Evolutionary conservation across 495 filamentous ascomycete species (phyloP).

Genomic region (Tirmania nivea): DNA sequence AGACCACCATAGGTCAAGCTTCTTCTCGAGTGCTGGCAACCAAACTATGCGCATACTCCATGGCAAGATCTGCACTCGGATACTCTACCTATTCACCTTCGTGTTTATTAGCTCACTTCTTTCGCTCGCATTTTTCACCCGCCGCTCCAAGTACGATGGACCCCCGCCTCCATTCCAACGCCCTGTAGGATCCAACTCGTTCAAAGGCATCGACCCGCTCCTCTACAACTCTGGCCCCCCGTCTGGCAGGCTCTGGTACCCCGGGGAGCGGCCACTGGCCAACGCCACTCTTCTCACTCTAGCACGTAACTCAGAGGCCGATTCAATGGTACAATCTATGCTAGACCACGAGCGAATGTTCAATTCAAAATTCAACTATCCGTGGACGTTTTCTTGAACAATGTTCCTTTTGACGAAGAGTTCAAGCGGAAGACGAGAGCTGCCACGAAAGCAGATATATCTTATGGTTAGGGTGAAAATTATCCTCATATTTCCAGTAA

Average conservation of each 20-base stretch:
- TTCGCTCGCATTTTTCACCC: not conserved
- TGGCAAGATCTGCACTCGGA: too few relatives aligned
- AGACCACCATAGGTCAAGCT: too few relatives aligned
- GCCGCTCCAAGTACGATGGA: not conserved
- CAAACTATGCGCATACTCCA: too few relatives aligned
- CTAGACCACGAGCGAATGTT: slow-evolving; percentile 78
- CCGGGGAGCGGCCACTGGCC: slow-evolving; percentile 33
- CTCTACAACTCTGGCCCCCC: slow-evolving; percentile 4
- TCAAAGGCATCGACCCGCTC: slow-evolving; percentile 18
- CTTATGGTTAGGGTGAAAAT: slow-evolving; percentile 41
- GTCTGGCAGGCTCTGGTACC: slow-evolving; percentile 14
- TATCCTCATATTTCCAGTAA: not conserved
- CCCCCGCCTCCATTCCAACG: slow-evolving; percentile 6
- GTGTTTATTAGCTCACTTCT: not conserved
- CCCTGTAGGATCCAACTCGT: slow-evolving; percentile 9
- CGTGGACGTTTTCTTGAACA: slow-evolving; percentile 99
- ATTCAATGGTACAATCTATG: slow-evolving; percentile 70
- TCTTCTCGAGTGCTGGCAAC: too few relatives aligned
- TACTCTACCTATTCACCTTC: too few relatives aligned
- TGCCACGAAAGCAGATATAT: slow-evolving; percentile 61
- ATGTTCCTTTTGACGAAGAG: slow-evolving; percentile 72
- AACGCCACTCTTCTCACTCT: slow-evolving; percentile 86
- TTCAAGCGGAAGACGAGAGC: slow-evolving; percentile 65
- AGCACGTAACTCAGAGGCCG: slow-evolving; percentile 74
- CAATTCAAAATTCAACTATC: slow-evolving; percentile 99